Conservation (phyloP, 179 eudicot species). For the Spinacia oleracea region DNA sequence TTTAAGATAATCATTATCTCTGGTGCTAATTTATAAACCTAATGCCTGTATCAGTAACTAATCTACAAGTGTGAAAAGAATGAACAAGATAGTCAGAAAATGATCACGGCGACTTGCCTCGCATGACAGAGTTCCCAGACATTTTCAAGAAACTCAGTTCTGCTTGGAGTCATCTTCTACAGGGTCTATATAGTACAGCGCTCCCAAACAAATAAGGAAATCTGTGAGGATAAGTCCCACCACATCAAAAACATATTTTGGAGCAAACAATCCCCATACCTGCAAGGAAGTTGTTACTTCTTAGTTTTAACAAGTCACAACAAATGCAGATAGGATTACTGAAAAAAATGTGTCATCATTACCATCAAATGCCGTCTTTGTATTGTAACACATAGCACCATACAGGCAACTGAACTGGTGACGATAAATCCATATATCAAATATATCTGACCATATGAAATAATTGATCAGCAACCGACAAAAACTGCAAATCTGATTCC, state of each 20-base stretch:
- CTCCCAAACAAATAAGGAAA: conserved; percentile 51
- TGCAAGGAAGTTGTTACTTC: conserved; percentile 32
- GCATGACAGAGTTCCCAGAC: background rate
- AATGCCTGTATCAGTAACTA: conserved; percentile 1
- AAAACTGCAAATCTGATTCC: background rate
- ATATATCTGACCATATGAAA: conserved; percentile 50
- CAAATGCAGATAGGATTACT: conserved; percentile 5
- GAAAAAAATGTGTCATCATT: conserved; percentile 18
- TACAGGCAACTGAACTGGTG: conserved; percentile 52
- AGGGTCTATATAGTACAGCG: conserved; percentile 55
- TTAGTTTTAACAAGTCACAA: conserved; percentile 12
- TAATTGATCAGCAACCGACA: conserved; percentile 9
- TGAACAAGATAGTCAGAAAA: background rate
- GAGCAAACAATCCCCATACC: conserved; percentile 98
- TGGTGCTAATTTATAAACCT: background rate
- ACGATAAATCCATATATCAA: conserved; percentile 74
- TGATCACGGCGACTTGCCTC: conserved; percentile 1
- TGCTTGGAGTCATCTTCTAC: conserved; percentile 35
- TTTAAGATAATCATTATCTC: background rate
- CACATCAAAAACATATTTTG: conserved; percentile 87
- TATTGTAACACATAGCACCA: conserved; percentile 75
- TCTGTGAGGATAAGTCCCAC: conserved; percentile 75
- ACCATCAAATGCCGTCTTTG: conserved; percentile 98
- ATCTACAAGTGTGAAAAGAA: background rate
- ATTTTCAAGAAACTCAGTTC: conserved; percentile 7